Evolutionary conservation across 768 basidiomycete genomes (phyloP), one percentile per base, ranked within the genome.

Genomic region (Naganishia friedmannii): DNA sequence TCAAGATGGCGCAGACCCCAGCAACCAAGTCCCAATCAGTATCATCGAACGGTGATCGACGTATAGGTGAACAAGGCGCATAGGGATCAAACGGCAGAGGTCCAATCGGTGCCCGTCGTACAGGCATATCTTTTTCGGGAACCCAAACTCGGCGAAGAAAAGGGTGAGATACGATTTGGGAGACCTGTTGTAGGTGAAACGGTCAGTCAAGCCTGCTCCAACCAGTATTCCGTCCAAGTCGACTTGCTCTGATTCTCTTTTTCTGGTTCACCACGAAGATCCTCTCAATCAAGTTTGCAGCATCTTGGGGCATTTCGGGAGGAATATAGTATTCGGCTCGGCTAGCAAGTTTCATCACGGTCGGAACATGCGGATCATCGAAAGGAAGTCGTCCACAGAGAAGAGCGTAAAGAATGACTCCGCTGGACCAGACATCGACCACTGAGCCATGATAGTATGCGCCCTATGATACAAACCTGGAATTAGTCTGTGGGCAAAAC

Each of bases 351-450:
- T 95, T 95, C 28, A 98, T 85, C 45, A 97, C 85, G 3, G 82
- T 74, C 21, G 81, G 74, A 56, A 83, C 82, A 60, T 93, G 89
- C 83, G 90, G 89, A 84, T 96, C 92, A 77, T 96, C 94, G 76
- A 96, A 97, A 6, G 94, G 94, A 23, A 97, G 88, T 67, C 90
- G 84, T 13, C 94, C 93, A 34, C 92, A 91, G 48, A 96, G 85
- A 56, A 97, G 86, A 34, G 93, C 91, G 80, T 86, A 96, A 58
- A 96, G 86, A 74, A 95, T 93, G 54, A 97, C 91, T 28, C 94
- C 94, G 71, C 93, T 93, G 74, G 92, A 94, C 93, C 93, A 97
- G 76, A 97, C 91, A 80, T 96, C 94, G 2, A 92, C 91, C 6
- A 91, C 89, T 51, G 88, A 89, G 42, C 94, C 94, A 80, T 88